Evolutionary conservation across 2,329 filamentous ascomycete species (phyloP).

Genomic region (Sarocladium kiliense): DNA sequence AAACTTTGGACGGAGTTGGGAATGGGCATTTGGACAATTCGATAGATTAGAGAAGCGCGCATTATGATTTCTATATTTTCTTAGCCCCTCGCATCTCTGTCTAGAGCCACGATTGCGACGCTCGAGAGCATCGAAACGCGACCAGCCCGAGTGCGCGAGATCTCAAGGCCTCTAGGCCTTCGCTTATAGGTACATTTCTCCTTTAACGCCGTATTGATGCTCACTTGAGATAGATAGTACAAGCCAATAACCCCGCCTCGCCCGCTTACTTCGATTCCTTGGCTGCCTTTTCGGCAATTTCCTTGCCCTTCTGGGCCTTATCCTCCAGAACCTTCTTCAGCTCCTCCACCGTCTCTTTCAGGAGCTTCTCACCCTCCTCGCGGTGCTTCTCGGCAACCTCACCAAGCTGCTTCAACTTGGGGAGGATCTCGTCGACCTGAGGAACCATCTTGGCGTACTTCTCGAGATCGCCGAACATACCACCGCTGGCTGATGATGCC

Average conservation of each 20-base stretch:
- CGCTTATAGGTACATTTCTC: background rate
- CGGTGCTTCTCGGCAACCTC: conserved; percentile 63
- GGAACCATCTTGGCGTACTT: conserved; percentile 63
- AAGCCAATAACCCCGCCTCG: too few relatives aligned
- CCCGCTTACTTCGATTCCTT: conserved; percentile 35
- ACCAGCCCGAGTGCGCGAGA: too few relatives aligned
- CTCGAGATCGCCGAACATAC: conserved; percentile 44
- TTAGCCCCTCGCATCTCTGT: background rate
- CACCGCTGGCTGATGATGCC: conserved; percentile 22
- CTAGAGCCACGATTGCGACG: too few relatives aligned
- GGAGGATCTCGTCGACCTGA: conserved; percentile 57
- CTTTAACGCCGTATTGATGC: background rate
- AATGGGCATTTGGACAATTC: background rate
- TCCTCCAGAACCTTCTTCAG: conserved; percentile 59
- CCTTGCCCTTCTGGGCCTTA: conserved; percentile 50
- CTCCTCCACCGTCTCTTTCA: conserved; percentile 65
- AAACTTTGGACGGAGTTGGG: too few relatives aligned
- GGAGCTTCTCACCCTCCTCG: conserved; percentile 62
- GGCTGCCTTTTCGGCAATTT: conserved; percentile 51
- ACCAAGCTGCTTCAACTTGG: conserved; percentile 60
- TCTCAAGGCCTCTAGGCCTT: too few relatives aligned
- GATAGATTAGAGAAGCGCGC: background rate
- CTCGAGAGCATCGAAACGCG: too few relatives aligned
- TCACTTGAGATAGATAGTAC: background rate
- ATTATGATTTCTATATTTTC: background rate